These are phyloP conservation scores for Gynostemma pentaphyllum DNA, from an alignment of 306 rosid genomes.

Conservation along the genomic window DNA sequence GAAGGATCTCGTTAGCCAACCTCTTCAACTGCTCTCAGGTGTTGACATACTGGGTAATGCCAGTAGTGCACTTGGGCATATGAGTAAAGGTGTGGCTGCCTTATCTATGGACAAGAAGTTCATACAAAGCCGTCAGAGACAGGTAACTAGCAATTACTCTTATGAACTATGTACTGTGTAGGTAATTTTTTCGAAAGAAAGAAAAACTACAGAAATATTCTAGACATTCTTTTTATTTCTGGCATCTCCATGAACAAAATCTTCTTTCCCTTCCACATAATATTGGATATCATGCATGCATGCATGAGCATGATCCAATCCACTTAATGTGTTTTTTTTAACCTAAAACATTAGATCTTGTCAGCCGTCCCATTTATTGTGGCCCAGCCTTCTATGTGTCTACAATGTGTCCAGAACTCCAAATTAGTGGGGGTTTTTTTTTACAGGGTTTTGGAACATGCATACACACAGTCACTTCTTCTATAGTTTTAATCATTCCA, in stretches of 20 bases:
- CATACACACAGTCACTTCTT: not conserved
- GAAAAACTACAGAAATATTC: not conserved
- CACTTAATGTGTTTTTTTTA: not conserved
- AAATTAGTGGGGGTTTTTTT: not conserved
- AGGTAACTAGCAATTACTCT: too few relatives aligned
- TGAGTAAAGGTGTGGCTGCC: conserved; percentile 99
- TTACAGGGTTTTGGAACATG: not conserved
- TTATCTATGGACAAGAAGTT: conserved; percentile 96
- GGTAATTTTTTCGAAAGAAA: not conserved
- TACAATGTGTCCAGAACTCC: not conserved
- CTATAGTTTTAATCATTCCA: not conserved
- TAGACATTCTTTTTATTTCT: not conserved
- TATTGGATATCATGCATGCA: not conserved
- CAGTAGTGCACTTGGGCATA: conserved; percentile 98
- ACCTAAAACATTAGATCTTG: not conserved
- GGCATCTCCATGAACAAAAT: not conserved
- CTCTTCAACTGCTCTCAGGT: conserved; percentile 92
- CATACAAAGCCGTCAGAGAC: conserved; percentile 89
- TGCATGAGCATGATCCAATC: not conserved
- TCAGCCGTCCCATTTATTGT: not conserved
- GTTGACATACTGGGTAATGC: conserved; percentile 99
- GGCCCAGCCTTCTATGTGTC: not conserved
- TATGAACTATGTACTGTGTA: too few relatives aligned
- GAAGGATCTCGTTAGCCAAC: conserved; percentile 93
- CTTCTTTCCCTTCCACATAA: not conserved